Base-by-base conservation (phyloP, 2,329 filamentous ascomycete genomes). In the Gaeumannomyces tritici region DNA sequence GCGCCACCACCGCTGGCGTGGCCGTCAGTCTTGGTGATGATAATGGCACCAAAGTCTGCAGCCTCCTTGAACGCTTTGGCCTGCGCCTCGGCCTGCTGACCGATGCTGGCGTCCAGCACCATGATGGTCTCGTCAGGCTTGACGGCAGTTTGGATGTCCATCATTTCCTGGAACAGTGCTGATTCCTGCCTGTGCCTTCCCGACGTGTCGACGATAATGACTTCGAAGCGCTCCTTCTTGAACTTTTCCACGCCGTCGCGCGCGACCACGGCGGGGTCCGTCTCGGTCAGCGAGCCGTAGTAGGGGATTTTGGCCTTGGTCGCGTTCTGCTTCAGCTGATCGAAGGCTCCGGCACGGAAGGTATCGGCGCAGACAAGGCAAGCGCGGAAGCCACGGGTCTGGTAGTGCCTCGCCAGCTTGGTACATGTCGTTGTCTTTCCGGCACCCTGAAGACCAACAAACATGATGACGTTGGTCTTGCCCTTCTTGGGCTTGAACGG, bases 301-400 rank as follows among this genome's bases (percentile, higher is more conserved):
- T 99, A 99, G 12, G 95, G 95, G 61, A 99, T 98, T 79, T 98
- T 98, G 60, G 95, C 95, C 76, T 98, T 99, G 42, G 92, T 98
- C 1, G 95, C 95, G 74, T 99, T 99, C 78, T 99, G 95, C 79
- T 98, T 98, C 74, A 99, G 76, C 79, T 99, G 95, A 73, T 99
- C 95, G 69, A 99, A 99, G 55, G 95, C 95, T 80, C 95, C 95
- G 42, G 95, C 95, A 78, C 95, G 90, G 82, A 99, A 99, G 29
- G 95, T 99, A 77, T 99, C 95, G 60, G 95, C 95, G 78, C 95
- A 99, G 42, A 99, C 95, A 62, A 99, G 80, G 68, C 93, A 96
- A 9, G 92, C 85, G 75, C 91, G 91, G 82, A 98, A 96, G 0
- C 95, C 95, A 65, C 95, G 83, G 12, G 90, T 91, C 74, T 96